phyloP scores from a whole-genome alignment of 176 grass and related monocot genomes.

The Sorghum bicolor region Sorghum_bicolor_NCBIv3 NC_012871.2:9285501-9286000 shows the following conservation, averaged over 20 bases:
- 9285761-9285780: too few species aligned
- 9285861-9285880: too few species aligned
- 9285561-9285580: neutral
- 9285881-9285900: too few species aligned
- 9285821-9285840: too few species aligned
- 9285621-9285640: slow-evolving; percentile 15
- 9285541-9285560: slow-evolving; percentile 37
- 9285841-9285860: too few species aligned
- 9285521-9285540: slow-evolving; percentile 42
- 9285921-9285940: too few species aligned
- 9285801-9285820: too few species aligned
- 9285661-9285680: slow-evolving; percentile 25
- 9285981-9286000: too few species aligned
- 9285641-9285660: slow-evolving; percentile 21
- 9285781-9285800: too few species aligned
- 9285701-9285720: neutral
- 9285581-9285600: neutral
- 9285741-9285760: neutral
- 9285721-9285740: neutral
- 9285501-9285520: slow-evolving; percentile 44
- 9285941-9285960: too few species aligned
- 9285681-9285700: neutral
- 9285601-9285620: neutral
- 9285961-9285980: too few species aligned
- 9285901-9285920: too few species aligned